Base-by-base conservation (phyloP, 2,329 filamentous ascomycete genomes). In the Cladosporium sp. region DNA sequence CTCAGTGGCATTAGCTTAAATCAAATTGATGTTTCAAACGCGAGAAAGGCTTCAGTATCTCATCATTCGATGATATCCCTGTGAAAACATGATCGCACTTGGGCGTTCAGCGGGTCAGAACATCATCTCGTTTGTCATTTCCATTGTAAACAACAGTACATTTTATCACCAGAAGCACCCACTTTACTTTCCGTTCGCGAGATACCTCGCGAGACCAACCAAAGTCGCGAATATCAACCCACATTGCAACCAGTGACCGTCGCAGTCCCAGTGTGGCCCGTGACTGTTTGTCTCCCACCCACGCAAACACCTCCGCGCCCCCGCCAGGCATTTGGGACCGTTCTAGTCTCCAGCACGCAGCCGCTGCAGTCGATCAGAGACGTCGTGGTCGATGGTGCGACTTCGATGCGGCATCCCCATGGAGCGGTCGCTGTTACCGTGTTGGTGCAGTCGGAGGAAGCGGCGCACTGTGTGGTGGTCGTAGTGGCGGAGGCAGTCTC, bases 391-490 rank as follows among this genome's bases (percentile, higher is more conserved):
- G 9, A 22, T 1, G 48, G 7, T 19, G 48, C 31, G 11, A 50
- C 40, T n/a, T 31, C 43, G 32, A 50, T 37, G 4, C 32, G 28
- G 38, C 48, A 50, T 14, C 48, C 48, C 31, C 43, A 50, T 11
- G 48, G 40, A n/a, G 19, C 40, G 7, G 40, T 50, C 10, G 48
- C 14, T 2, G 48, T 50, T 31, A 50, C 28, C 4, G 41, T 43
- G 40, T n/a, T 31, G 11, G 48, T 50, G 48, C 48, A 50, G 18
- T 16, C 16, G 6, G 48, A 13, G 3, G 40, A 22, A 6, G 19
- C 10, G 8, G 42, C n/a, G 22, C 40, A 42, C 5, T 5, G 16
- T 1, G 40, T 42, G 8, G 19, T 18, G 40, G 40, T 42, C 6
- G 16, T 19, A 14, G 40, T 42, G 37, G 28, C 38, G 9, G 46